Conservation (phyloP, 2,329 filamentous ascomycete genomes). For the Penicillium sp. region DNA sequence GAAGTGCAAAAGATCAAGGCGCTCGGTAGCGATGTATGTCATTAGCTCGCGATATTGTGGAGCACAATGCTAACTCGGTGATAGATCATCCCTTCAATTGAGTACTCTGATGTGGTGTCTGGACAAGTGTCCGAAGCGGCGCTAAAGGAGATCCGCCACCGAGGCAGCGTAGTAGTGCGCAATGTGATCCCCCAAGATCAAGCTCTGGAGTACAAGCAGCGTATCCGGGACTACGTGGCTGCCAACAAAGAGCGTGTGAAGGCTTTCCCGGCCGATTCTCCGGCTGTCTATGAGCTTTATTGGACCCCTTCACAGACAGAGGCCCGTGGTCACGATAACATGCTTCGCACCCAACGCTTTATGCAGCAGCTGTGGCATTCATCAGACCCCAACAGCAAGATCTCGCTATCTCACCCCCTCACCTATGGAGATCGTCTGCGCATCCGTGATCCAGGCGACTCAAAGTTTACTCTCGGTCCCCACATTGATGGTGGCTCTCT, state of each 20-base stretch:
- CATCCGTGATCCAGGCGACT: constrained; percentile 71
- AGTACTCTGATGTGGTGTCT: constrained; percentile 42
- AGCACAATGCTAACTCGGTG: constrained; percentile 5
- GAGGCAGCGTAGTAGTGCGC: constrained; percentile 65
- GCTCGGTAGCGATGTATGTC: constrained; percentile 43
- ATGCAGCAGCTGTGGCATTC: constrained; percentile 68
- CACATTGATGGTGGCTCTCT: constrained; percentile 74
- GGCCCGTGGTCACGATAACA: constrained; percentile 66
- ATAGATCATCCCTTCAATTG: constrained; percentile 46
- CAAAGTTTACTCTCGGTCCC: constrained; percentile 69
- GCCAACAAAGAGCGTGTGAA: constrained; percentile 56
- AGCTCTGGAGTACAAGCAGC: constrained; percentile 65
- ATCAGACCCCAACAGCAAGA: constrained; percentile 48
- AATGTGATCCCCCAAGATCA: constrained; percentile 65
- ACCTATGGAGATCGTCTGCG: constrained; percentile 71
- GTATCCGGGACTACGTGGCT: constrained; percentile 65
- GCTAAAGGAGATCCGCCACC: constrained; percentile 55
- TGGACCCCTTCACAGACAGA: constrained; percentile 70
- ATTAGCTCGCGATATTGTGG: neutral
- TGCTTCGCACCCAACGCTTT: constrained; percentile 62
- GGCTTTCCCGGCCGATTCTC: constrained; percentile 66
- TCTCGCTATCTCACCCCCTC: constrained; percentile 61
- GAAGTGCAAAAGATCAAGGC: constrained; percentile 45
- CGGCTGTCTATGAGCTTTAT: constrained; percentile 74
- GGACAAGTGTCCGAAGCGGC: constrained; percentile 37